Evolutionary conservation across 768 basidiomycete species (phyloP), one percentile per base, ranked within the genome.

Genomic region (Exsudoporus frostii): DNA sequence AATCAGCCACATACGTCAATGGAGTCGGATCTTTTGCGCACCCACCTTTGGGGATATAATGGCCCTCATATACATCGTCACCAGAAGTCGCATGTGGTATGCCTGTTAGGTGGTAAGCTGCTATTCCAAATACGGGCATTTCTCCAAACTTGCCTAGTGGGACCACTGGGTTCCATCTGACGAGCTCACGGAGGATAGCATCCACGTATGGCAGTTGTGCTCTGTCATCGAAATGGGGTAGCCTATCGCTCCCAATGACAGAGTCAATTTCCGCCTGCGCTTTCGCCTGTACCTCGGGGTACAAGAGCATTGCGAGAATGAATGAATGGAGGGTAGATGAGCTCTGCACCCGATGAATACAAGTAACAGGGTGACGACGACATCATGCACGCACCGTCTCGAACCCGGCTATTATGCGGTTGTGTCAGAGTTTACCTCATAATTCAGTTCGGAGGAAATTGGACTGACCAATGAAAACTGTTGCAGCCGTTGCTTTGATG

Each of bases 41-140:
- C 46, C 14, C 22, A 51, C 73, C 76, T 54, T 76, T 74, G 0
- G 78, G 79, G 38, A 81, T 77, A 37, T 66, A 66, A 52, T 74
- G 73, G 1, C 65, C 70, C 13, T 68, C 54, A 20, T 65, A 68
- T 19, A 60, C 55, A 22, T 68, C 66, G 8, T 69, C 65, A 1
- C 41, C 45, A 7, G 62, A 56, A 3, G 59, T 61, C 15, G 61
- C 52, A 25, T 66, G 69, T 0, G 69, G 65, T 13, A 71, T 50
- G 1, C 62, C 67, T 68, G 30, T 14, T 39, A 19, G 7, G 9
- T 1, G 7, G 29, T 52, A 1, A 46, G 20, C 1, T 2, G 7
- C 7, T 11, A 39, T 19, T n/a, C 34, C 47, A 45, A 19, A 25
- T 9, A 30, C 14, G 8, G 22, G 9, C 20, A 1, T 34, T 3